Percentiles rank a stretch among this genome's conserved stretches.
phyloP scores from a whole-genome alignment of 164 flowering plant species.

The Magnolia changhungtana region DNA sequence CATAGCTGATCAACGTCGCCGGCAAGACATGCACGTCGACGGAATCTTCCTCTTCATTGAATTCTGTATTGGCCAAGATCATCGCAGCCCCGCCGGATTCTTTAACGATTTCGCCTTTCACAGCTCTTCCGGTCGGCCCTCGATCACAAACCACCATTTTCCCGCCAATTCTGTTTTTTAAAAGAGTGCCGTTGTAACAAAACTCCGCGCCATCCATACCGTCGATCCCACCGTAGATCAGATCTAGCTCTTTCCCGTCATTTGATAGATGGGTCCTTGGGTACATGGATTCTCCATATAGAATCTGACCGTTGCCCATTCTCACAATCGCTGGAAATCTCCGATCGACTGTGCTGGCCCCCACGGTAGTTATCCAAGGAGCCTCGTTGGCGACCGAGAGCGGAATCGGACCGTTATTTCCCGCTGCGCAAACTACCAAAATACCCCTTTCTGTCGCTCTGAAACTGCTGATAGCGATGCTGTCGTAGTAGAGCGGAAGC shows the following conservation, averaged over 20 bases:
- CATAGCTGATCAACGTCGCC: conserved; percentile 60
- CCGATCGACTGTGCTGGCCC: conserved; percentile 89
- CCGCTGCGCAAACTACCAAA: conserved; percentile 76
- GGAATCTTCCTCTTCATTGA: conserved; percentile 65
- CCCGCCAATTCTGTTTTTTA: conserved; percentile 50
- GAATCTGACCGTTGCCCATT: conserved; percentile 46
- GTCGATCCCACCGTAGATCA: conserved; percentile 48
- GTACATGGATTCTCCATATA: conserved; percentile 83
- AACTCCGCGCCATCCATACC: conserved; percentile 54
- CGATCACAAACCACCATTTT: conserved; percentile 91
- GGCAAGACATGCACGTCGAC: conserved; percentile 82
- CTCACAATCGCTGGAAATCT: conserved; percentile 69
- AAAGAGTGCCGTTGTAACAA: conserved; percentile 67
- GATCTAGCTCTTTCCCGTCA: conserved; percentile 46
- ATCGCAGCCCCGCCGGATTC: conserved; percentile 85
- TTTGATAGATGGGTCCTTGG: conserved; percentile 40
- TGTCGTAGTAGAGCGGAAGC: conserved; percentile 69
- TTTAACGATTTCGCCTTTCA: conserved; percentile 67
- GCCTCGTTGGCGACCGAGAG: conserved; percentile 85
- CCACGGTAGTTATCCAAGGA: conserved; percentile 89
- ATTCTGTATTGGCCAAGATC: conserved; percentile 65
- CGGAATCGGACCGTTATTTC: conserved; percentile 76
- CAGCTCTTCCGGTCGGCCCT: conserved; percentile 67
- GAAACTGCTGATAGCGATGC: conserved; percentile 80
- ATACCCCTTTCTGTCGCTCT: conserved; percentile 77